Evolutionary conservation across 495 filamentous ascomycete species (phyloP), one percentile per base, ranked within the genome.

Genomic region (Aeminium ludgeri): DNA sequence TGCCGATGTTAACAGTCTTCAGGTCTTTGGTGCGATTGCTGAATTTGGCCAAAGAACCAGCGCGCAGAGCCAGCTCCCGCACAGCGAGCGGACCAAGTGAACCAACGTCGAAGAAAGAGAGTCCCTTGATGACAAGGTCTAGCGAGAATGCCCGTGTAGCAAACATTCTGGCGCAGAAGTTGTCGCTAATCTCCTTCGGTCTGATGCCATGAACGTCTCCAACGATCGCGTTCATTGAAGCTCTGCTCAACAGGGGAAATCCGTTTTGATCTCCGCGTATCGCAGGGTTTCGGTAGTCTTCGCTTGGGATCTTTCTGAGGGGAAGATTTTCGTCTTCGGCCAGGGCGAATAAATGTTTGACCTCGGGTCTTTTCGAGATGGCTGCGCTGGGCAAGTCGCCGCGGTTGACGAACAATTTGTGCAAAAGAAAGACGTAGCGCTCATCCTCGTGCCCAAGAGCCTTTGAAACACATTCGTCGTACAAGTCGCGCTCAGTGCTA

Each of bases 1-100:
- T 55, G 0, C 65, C 62, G n/a, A 87, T 78, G 0, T 70, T 72
- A 2, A 65, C 62, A 36, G 65, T 50, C 33, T 66, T 58, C 10
- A 89, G 62, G 31, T 67, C 60, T 13, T 62, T 58, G 27, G 86
- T 65, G 23, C 69, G 71, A 3, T 60, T 48, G 12, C 65, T 42
- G 32, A 87, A 56, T 8, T 67, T 65, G 16, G 65, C 58, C 1
- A 72, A 49, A 1, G 66, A 67, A 15, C 62, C 55, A 16, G 78
- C 68, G 49, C 80, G 64, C 3, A 71, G 45, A 10, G 74, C 78
- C 56, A 92, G 68, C 27, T 82, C 74, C 35, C 80, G 74, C 34
- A 89, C 42, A 2, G 81, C 75, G 10, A 78, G 60, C 1, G 82
- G 78, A 7, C 83, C 82, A 44, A 89, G 77, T 15, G 63, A 58